Conservation (phyloP, 2,329 filamentous ascomycete species). For the Furcasterigmium furcatum region DNA sequence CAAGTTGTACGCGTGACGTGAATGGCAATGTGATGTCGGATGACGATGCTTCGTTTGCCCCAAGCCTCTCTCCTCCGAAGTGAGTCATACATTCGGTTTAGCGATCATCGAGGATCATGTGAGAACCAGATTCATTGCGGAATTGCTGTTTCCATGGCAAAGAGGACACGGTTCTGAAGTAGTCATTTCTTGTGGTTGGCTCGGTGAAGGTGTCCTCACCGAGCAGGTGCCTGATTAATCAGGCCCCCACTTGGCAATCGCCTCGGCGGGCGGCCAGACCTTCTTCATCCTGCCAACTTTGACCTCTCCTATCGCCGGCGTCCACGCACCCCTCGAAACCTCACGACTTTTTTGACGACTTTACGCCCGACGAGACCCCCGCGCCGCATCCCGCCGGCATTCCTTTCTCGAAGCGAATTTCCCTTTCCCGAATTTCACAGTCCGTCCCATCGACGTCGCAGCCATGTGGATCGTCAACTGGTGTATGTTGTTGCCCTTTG, state of each 20-base stretch:
- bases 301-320: conserved; percentile 2
- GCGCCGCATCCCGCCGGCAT: neutral
- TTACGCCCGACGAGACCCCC: conserved; percentile 1
- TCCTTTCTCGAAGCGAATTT: conserved; percentile 5
- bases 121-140: too few relatives aligned
- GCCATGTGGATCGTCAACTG: conserved; percentile 93
- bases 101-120: too few relatives aligned
- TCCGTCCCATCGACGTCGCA: conserved; percentile 20
- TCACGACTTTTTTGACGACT: conserved; percentile 3
- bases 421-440: conserved; percentile 17
- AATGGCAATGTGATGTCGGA: too few relatives aligned
- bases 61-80: too few relatives aligned
- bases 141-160: too few relatives aligned
- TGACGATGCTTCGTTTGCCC: too few relatives aligned
- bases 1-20: neutral
- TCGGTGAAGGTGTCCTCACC: neutral
- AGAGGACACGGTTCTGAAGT: too few relatives aligned
- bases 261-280: conserved; percentile 1
- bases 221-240: neutral
- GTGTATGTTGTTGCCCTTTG: conserved; percentile 64
- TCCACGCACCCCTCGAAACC: neutral
- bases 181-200: too few relatives aligned
- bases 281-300: conserved; percentile 4
- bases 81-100: too few relatives aligned
- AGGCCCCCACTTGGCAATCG: neutral